A percentile compares a stretch with the other conserved stretches of the same genome.
Evolutionary conservation across 192 early-diverging fungal genomes (phyloP).

Genomic region (Backusella circina): DNA sequence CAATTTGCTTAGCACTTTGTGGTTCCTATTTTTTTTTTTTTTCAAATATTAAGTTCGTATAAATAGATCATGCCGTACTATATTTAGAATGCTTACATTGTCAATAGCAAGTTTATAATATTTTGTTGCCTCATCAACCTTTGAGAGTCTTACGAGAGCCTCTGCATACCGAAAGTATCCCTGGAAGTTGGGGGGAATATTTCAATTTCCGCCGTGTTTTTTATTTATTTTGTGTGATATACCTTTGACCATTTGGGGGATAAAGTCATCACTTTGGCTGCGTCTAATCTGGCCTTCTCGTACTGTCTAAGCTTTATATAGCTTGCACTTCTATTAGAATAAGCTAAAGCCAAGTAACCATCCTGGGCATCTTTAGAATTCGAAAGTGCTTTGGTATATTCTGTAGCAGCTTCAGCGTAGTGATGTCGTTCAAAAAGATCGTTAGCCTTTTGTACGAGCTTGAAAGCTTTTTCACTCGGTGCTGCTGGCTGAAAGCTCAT

Average conservation of each 20-base stretch:
- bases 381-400: conserved; percentile 35
- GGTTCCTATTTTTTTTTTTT: conserved; percentile 35
- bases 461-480: conserved; percentile 26
- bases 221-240: not conserved
- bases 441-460: conserved; percentile 40
- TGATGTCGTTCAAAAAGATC: conserved; percentile 48
- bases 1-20: conserved; percentile 41
- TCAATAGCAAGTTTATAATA: conserved; percentile 39
- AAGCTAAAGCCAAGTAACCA: conserved; percentile 36
- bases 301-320: conserved; percentile 15
- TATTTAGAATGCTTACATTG: conserved; percentile 16
- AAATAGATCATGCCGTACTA: not conserved
- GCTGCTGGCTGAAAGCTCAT: conserved; percentile 13
- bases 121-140: conserved; percentile 47
- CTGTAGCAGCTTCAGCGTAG: conserved; percentile 46
- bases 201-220: conserved; percentile 28
- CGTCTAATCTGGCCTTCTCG: conserved; percentile 13
- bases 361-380: conserved; percentile 27
- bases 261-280: conserved; percentile 29
- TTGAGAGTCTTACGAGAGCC: conserved; percentile 45
- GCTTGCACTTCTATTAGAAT: conserved; percentile 37
- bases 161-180: conserved; percentile 64
- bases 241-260: conserved; percentile 38
- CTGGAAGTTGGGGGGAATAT: conserved; percentile 31
- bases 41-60: not conserved